These are phyloP conservation scores for Alternaria arborescens DNA, from an alignment of 2,329 filamentous ascomycete species.

Conservation along the genomic window DNA sequence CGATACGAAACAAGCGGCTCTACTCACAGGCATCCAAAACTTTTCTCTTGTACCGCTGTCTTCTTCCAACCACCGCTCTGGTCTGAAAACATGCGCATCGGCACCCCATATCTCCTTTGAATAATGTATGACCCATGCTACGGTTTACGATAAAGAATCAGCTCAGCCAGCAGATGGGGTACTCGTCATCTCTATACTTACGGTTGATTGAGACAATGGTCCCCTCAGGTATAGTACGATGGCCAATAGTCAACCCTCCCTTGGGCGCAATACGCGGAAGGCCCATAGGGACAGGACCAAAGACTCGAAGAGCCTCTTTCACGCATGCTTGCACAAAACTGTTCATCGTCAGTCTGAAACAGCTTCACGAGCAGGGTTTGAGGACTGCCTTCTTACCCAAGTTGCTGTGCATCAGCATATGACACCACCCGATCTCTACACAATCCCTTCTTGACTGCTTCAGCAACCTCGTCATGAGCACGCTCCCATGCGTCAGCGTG, in stretches of 20 bases:
- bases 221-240: neutral
- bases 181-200: neutral
- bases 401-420: slow-evolving; percentile 2
- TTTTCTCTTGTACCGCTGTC: neutral
- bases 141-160: neutral
- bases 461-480: slow-evolving; percentile 20
- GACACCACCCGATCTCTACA: neutral
- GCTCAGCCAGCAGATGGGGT: neutral
- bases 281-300: slow-evolving; percentile 41
- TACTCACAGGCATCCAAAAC: slow-evolving; percentile 1
- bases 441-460: neutral
- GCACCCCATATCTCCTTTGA: slow-evolving; percentile 1
- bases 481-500: slow-evolving; percentile 19
- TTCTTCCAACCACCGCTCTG: neutral
- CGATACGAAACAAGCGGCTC: neutral
- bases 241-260: slow-evolving; percentile 42
- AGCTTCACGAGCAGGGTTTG: too few species aligned
- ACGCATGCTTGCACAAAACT: slow-evolving; percentile 19
- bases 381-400: neutral
- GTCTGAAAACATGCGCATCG: neutral
- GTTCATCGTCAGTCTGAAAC: neutral
- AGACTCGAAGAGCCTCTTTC: slow-evolving; percentile 51
- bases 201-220: neutral
- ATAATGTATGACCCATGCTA: slow-evolving; percentile 3
- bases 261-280: slow-evolving; percentile 42